Percentiles rank a stretch among this genome's conserved stretches.
phyloP scores from a whole-genome alignment of 1,284 basidiomycete species.

The Malassezia cuniculi region DNA sequence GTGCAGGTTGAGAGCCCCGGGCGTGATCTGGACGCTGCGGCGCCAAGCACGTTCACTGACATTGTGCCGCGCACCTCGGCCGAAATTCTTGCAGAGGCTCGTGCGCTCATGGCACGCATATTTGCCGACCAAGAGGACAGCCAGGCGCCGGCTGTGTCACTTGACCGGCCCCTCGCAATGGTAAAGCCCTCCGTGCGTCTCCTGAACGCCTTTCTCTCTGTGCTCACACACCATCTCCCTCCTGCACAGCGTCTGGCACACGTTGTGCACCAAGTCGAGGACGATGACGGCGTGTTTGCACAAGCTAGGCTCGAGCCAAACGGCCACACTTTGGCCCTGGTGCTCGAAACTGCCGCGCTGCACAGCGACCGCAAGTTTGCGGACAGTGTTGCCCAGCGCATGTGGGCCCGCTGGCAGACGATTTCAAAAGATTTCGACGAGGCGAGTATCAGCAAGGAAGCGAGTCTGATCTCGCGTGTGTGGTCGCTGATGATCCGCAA shows the following conservation, averaged over 20 bases:
- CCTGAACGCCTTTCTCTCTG: slow-evolving; percentile 68
- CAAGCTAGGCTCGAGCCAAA: slow-evolving; percentile 20
- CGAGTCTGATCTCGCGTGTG: slow-evolving; percentile 14
- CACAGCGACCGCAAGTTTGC: neutral
- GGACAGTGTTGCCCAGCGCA: slow-evolving; percentile 4
- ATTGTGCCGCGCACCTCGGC: slow-evolving; percentile 55
- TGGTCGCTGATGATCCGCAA: slow-evolving; percentile 24
- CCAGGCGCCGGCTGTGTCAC: slow-evolving; percentile 15
- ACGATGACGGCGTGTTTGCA: slow-evolving; percentile 16
- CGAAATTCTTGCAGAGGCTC: slow-evolving; percentile 62
- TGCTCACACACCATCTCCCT: slow-evolving; percentile 50
- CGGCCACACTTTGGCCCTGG: slow-evolving; percentile 21
- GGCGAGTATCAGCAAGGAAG: slow-evolving; percentile 3
- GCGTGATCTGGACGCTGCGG: slow-evolving; percentile 10
- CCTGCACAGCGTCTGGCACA: slow-evolving; percentile 48
- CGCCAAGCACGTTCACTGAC: slow-evolving; percentile 50
- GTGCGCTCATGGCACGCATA: slow-evolving; percentile 59
- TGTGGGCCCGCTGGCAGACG: slow-evolving; percentile 18
- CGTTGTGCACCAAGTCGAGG: slow-evolving; percentile 7
- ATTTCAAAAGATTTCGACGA: neutral
- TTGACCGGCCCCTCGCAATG: slow-evolving; percentile 50
- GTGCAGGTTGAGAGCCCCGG: neutral
- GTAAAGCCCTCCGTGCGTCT: slow-evolving; percentile 57
- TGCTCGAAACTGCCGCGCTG: slow-evolving; percentile 17
- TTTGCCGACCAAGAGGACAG: slow-evolving; percentile 48